Conservation (phyloP, 2,329 filamentous ascomycete genomes). For the Pseudopithomyces maydicus region DNA sequence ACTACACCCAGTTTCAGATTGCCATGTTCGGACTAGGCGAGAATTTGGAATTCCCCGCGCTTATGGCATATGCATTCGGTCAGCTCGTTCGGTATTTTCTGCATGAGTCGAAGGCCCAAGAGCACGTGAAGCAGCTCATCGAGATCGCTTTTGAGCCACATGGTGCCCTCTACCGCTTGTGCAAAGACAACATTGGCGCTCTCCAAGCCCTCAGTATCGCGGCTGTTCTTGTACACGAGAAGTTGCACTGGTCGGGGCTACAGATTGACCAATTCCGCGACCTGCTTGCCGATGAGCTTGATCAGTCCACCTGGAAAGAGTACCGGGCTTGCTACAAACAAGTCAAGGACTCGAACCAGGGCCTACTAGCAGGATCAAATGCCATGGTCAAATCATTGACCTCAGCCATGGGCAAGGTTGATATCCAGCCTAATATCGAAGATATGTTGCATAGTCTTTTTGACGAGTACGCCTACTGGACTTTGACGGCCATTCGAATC, state of each 20-base stretch:
- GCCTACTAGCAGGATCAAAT: not conserved
- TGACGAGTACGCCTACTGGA: not conserved
- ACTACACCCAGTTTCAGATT: constrained; percentile 5
- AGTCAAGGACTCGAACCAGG: constrained; percentile 1
- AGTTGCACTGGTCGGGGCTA: not conserved
- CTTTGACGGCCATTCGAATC: not conserved
- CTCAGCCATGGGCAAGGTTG: not conserved
- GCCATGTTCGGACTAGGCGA: constrained; percentile 19
- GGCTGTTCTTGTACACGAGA: constrained; percentile 4
- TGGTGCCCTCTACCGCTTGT: not conserved
- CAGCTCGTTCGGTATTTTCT: constrained; percentile 3
- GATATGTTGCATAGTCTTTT: not conserved
- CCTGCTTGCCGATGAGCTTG: not conserved
- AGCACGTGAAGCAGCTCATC: not conserved
- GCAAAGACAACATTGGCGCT: not conserved
- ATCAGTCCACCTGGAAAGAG: not conserved
- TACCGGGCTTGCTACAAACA: not conserved
- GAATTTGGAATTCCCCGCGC: constrained; percentile 10
- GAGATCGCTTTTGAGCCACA: not conserved
- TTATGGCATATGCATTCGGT: constrained; percentile 3
- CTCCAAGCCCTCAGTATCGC: not conserved
- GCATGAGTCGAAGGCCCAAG: not conserved
- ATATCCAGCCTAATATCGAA: not conserved
- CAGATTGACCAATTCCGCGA: not conserved
- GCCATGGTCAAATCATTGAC: not conserved